Evolutionary conservation across 352 stramenopile species (phyloP).

Genomic region (Thraustotheca clavata): DNA sequence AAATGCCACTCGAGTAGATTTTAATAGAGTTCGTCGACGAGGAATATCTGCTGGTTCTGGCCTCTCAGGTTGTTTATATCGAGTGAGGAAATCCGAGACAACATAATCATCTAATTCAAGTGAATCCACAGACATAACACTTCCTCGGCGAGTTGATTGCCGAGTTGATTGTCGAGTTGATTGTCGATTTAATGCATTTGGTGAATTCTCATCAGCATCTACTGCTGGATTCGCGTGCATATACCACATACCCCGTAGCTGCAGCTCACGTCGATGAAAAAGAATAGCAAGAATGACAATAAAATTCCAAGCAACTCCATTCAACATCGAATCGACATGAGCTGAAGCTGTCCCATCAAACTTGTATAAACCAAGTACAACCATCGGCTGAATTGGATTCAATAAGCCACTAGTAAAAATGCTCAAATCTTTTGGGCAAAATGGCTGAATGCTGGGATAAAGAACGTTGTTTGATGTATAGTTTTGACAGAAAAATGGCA

Average conservation of each 20-base stretch:
- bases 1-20: background rate
- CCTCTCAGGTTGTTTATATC: background rate
- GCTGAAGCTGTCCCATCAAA: conserved; percentile 52
- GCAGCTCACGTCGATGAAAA: conserved; percentile 16
- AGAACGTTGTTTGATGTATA: conserved; percentile 50
- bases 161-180: background rate
- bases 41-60: background rate
- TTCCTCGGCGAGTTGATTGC: background rate
- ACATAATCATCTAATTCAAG: conserved; percentile 8
- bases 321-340: conserved; percentile 44
- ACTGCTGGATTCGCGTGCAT: background rate
- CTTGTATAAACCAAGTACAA: conserved; percentile 80
- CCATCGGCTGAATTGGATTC: conserved; percentile 63
- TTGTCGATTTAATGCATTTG: background rate
- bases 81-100: conserved; percentile 6
- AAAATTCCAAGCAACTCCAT: conserved; percentile 77
- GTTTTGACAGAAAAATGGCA: conserved; percentile 69
- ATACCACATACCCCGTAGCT: conserved; percentile 14
- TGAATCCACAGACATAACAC: conserved; percentile 3
- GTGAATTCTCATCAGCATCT: background rate
- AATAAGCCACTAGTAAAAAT: conserved; percentile 16
- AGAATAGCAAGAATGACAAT: conserved; percentile 55
- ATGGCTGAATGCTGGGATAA: conserved; percentile 71
- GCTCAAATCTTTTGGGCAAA: conserved; percentile 37
- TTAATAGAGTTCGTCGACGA: background rate